Evolutionary conservation across 371 early-diverging fungal genomes (phyloP).

Genomic region (Parasitella parasitica): DNA sequence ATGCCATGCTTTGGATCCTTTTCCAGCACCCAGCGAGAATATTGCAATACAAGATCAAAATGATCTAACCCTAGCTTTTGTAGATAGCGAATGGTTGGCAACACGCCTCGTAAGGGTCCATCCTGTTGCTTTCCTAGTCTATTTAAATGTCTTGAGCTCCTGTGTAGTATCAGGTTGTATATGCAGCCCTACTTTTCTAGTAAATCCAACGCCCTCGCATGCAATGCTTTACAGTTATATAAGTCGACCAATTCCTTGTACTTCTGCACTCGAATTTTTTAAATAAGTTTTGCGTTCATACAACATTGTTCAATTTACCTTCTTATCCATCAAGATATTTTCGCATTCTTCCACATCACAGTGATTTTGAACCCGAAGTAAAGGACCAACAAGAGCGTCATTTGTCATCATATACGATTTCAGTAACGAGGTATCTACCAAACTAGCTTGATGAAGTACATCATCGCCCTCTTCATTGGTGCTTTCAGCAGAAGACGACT

Average conservation of each 20-base stretch:
- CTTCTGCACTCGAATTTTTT: conserved; percentile 62
- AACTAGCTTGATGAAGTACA: conserved; percentile 52
- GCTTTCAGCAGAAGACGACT: conserved; percentile 9
- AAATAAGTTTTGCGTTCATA: not conserved
- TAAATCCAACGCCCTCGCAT: conserved; percentile 83
- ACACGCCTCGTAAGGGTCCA: conserved; percentile 61
- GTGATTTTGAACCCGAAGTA: conserved; percentile 84
- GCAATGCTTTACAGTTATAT: conserved; percentile 86
- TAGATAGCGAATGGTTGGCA: conserved; percentile 74
- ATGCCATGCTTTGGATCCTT: conserved; percentile 68
- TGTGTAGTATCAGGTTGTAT: not conserved
- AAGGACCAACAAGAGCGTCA: conserved; percentile 36
- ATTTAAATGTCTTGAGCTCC: not conserved
- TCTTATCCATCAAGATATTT: conserved; percentile 68
- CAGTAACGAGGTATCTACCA: conserved; percentile 91
- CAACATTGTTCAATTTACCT: conserved; percentile 33
- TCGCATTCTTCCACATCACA: conserved; percentile 87
- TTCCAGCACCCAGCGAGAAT: conserved; percentile 76
- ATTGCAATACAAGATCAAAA: conserved; percentile 80
- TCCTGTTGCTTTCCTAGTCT: conserved; percentile 53
- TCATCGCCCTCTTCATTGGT: conserved; percentile 41
- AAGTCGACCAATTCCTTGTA: conserved; percentile 87
- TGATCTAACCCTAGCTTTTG: conserved; percentile 72
- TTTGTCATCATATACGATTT: conserved; percentile 53
- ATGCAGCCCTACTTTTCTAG: conserved; percentile 45